phyloP scores from a whole-genome alignment of 1,284 basidiomycete genomes.

The Tilletia horrida region DNA sequence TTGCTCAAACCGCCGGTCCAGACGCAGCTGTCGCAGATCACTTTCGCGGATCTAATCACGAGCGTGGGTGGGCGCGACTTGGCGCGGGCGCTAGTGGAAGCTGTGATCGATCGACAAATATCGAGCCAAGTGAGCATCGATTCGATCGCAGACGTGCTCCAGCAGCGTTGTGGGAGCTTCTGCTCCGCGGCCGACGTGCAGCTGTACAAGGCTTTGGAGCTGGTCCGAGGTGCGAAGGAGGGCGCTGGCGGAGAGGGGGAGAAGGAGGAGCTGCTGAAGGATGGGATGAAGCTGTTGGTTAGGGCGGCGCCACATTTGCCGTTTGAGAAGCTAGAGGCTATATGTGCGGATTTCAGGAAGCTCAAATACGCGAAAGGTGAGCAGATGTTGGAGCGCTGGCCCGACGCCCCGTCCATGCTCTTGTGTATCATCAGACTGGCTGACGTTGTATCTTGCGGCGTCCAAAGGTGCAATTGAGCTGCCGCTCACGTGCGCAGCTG shows the following conservation, averaged over 20 bases:
- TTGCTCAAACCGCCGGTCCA: conserved; percentile 36
- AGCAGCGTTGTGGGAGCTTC: conserved; percentile 92
- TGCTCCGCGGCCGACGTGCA: conserved; percentile 97
- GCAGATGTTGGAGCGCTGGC: conserved; percentile 21
- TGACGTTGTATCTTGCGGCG: no score
- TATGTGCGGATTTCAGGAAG: conserved; percentile 79
- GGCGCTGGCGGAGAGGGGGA: conserved; percentile 67
- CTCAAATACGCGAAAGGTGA: conserved; percentile 75
- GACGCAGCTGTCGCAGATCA: conserved; percentile 31
- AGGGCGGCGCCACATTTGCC: conserved; percentile 82
- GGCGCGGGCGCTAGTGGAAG: conserved; percentile 83
- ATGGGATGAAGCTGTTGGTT: conserved; percentile 65
- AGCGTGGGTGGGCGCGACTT: conserved; percentile 78
- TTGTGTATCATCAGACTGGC: no score
- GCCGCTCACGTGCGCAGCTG: conserved; percentile 76
- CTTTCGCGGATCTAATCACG: conserved; percentile 58
- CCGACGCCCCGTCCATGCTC: background rate
- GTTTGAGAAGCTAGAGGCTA: conserved; percentile 76
- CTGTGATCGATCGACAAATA: conserved; percentile 95
- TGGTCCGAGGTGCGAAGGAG: conserved; percentile 82
- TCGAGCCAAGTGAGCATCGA: conserved; percentile 93
- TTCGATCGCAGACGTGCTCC: conserved; percentile 87
- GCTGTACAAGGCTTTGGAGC: conserved; percentile 96
- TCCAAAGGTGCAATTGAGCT: conserved; percentile 72
- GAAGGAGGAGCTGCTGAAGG: conserved; percentile 26